A percentile compares a stretch with the other conserved stretches of the same genome.
Conservation (phyloP, 2,329 filamentous ascomycete genomes). For the Pseudopithomyces chartarum region DNA sequence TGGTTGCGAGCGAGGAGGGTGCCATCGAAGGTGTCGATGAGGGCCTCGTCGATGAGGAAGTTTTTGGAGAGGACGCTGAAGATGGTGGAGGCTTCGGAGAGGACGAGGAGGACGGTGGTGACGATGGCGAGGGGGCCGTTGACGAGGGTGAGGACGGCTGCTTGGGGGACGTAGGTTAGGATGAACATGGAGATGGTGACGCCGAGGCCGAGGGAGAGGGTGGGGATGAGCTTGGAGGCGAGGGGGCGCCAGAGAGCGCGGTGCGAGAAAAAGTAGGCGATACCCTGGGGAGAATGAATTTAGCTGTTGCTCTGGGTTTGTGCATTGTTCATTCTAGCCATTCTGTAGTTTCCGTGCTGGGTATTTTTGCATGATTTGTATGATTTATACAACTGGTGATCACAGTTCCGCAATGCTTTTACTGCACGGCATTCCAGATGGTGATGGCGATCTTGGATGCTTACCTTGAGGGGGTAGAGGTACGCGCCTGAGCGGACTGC, state of each 20-base stretch:
- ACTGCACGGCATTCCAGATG: neutral
- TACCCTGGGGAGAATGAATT: constrained; percentile 52
- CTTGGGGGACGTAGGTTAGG: constrained; percentile 84
- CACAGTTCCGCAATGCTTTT: neutral
- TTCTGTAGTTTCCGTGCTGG: neutral
- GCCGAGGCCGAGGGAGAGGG: constrained; percentile 70
- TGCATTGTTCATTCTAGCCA: neutral
- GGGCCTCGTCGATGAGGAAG: constrained; percentile 79
- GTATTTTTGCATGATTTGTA: neutral
- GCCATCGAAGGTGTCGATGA: constrained; percentile 89
- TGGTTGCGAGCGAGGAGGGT: constrained; percentile 61
- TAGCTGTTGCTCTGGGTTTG: neutral
- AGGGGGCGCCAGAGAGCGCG: constrained; percentile 65
- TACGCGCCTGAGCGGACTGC: constrained; percentile 79
- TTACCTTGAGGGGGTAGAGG: constrained; percentile 79
- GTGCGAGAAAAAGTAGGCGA: constrained; percentile 64
- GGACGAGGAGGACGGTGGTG: constrained; percentile 70
- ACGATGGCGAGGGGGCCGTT: constrained; percentile 82
- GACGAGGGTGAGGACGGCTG: constrained; percentile 80
- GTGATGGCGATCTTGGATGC: neutral
- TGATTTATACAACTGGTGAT: no score
- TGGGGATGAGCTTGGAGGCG: constrained; percentile 61
- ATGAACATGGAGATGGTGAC: constrained; percentile 84
- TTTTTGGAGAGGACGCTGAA: constrained; percentile 64
- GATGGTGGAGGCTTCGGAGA: constrained; percentile 55